Percentiles rank a stretch among this genome's conserved stretches.
phyloP scores from a whole-genome alignment of 345 rosid species.

The Eucalyptus caleyi region DNA sequence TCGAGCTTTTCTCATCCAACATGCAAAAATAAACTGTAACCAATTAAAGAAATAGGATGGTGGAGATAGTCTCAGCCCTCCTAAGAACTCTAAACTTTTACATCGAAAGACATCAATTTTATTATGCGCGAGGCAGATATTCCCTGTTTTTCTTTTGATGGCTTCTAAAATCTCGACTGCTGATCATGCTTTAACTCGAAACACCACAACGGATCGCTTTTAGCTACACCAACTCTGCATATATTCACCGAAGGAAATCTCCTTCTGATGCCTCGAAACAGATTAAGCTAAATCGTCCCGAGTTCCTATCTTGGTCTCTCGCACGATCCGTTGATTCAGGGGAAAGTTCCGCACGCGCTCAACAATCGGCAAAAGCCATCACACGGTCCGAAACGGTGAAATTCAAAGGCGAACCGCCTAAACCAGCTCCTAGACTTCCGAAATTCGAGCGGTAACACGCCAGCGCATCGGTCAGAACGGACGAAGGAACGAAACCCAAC shows the following conservation, averaged over 20 bases:
- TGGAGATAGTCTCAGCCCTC: too few species aligned
- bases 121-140: neutral
- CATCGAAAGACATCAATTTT: neutral
- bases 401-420: neutral
- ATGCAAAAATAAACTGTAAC: too few species aligned
- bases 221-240: neutral
- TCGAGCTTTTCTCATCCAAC: too few species aligned
- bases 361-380: neutral
- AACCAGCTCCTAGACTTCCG: neutral
- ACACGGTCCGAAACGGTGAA: neutral
- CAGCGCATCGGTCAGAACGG: neutral
- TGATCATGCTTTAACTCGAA: neutral
- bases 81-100: too few species aligned
- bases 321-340: neutral
- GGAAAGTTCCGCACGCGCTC: neutral
- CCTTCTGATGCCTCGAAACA: neutral
- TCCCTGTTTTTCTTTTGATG: neutral
- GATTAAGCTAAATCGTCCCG: neutral
- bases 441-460: neutral
- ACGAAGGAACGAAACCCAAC: neutral
- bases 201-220: neutral
- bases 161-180: neutral
- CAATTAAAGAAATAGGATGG: too few species aligned
- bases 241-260: neutral
- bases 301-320: too few species aligned